phyloP scores from a whole-genome alignment of 192 early-diverging fungal genomes.

The Umbelopsis isabellina region DNA sequence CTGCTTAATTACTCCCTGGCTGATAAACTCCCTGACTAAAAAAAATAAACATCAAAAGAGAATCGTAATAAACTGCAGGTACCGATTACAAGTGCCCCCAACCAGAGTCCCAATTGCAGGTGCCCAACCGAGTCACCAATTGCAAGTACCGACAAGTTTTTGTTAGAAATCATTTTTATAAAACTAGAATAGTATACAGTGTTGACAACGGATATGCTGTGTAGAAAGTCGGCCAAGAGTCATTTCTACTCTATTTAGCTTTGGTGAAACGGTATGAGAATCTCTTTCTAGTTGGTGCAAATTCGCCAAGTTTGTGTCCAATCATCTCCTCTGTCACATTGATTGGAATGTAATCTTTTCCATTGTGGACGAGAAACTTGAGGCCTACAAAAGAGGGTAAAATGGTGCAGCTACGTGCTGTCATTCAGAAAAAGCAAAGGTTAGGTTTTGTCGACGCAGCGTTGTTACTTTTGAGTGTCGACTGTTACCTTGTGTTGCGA shows the following conservation, averaged over 20 bases:
- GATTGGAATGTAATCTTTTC: constrained; percentile 86
- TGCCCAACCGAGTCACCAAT: too few species aligned
- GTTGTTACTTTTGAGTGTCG: background rate
- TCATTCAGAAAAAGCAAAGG: constrained; percentile 31
- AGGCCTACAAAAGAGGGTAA: constrained; percentile 87
- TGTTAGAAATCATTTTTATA: too few species aligned
- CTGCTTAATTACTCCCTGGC: constrained; percentile 2
- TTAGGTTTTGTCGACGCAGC: background rate
- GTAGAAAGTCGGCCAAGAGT: too few species aligned
- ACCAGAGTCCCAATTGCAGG: too few species aligned
- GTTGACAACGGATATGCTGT: too few species aligned
- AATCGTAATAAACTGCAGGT: too few species aligned
- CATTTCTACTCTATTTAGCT: constrained; percentile 55
- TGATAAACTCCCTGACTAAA: background rate
- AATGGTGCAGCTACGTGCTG: constrained; percentile 85
- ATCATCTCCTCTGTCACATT: constrained; percentile 91
- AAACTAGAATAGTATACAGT: too few species aligned
- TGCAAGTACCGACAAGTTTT: too few species aligned
- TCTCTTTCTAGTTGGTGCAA: constrained; percentile 85
- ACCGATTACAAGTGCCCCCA: too few species aligned
- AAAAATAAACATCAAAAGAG: background rate
- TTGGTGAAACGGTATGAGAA: constrained; percentile 83
- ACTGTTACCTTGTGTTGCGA: constrained; percentile 46
- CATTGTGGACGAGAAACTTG: constrained; percentile 92
- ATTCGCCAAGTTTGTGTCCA: constrained; percentile 93